Evolutionary conservation across 441 rosid species (phyloP), one percentile per base, ranked within the genome.

Genomic region (Adansonia rubrostipa): DNA sequence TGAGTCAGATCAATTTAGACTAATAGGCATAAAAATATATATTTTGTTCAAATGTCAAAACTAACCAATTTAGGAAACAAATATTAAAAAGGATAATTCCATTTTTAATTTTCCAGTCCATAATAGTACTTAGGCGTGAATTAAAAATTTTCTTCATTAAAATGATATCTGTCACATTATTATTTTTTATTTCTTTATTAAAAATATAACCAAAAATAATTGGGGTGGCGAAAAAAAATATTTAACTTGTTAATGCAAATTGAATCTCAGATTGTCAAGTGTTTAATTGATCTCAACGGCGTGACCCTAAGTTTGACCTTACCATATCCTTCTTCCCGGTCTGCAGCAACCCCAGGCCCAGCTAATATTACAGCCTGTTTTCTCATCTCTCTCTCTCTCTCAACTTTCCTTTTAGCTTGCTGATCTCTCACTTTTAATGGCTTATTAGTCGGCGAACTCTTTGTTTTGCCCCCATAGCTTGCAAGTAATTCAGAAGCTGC

Each of bases 291-390:
- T 44, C 15, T 1, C 56, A 44, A 58, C 40, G 9, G 66, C 9
- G 20, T 60, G 10, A 53, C 33, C 5, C 17, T 75, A 64, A 7
- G 72, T 15, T 73, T 62, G 86, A 64, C 80, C 87, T 33, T 67
- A 84, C 76, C 72, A 65, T 48, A 73, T 61, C 76, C 6, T 64
- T 56, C 40, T 8, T 44, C 19, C 74, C n/a, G 73, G 40, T 61
- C 78, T 24, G 47, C 47, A 14, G 64, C 78, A 65, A 76, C 80
- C 42, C 6, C 42, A 36, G 42, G 42, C 42, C 81, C 95, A 90
- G 92, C 96, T 88, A 83, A 83, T 80, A 65, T 84, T 87, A 87
- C 98, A 93, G 96, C 78, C 92, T 91, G 94, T 91, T 68, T 65
- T 9, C 10, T 60, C 6, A 9, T 4, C 10, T 33, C 36, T 36